Evolutionary conservation across 2,329 filamentous ascomycete genomes (phyloP).

Genomic region (Colletotrichum sp.): DNA sequence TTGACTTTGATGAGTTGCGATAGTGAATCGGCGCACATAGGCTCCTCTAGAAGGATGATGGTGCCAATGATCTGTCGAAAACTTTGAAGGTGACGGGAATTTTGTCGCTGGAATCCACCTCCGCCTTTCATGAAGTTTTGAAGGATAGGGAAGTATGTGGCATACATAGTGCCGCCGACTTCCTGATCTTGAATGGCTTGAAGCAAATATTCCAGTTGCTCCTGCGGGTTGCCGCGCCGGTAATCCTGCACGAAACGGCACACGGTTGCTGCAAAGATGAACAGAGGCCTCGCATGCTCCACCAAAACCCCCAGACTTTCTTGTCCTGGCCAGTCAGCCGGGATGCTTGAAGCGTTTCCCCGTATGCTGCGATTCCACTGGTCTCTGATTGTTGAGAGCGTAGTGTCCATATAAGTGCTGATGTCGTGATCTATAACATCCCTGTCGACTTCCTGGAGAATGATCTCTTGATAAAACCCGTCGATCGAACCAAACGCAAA

Average conservation of each 20-base stretch:
- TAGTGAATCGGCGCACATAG: neutral
- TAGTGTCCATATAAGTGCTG: neutral
- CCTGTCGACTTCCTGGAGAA: neutral
- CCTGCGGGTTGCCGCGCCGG: neutral
- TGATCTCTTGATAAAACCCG: neutral
- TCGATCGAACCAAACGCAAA: slow-evolving; percentile 30
- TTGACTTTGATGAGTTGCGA: neutral
- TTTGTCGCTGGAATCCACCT: neutral
- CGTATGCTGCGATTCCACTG: neutral
- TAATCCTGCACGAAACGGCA: slow-evolving; percentile 14
- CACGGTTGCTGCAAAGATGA: slow-evolving; percentile 24
- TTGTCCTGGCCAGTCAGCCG: neutral
- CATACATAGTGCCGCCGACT: neutral
- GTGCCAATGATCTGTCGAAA: neutral
- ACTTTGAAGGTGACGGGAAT: neutral
- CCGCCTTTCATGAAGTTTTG: neutral
- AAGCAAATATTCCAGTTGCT: neutral
- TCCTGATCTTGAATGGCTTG: neutral
- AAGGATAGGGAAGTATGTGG: neutral
- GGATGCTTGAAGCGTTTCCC: neutral
- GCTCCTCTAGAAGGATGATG: neutral
- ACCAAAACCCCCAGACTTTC: neutral
- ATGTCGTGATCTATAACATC: neutral
- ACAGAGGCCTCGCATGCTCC: slow-evolving; percentile 16
- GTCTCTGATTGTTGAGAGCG: neutral